Evolutionary conservation across 208 protist genomes (phyloP), one percentile per base, ranked within the genome.

Genomic region (Leishmania martiniquensis): DNA sequence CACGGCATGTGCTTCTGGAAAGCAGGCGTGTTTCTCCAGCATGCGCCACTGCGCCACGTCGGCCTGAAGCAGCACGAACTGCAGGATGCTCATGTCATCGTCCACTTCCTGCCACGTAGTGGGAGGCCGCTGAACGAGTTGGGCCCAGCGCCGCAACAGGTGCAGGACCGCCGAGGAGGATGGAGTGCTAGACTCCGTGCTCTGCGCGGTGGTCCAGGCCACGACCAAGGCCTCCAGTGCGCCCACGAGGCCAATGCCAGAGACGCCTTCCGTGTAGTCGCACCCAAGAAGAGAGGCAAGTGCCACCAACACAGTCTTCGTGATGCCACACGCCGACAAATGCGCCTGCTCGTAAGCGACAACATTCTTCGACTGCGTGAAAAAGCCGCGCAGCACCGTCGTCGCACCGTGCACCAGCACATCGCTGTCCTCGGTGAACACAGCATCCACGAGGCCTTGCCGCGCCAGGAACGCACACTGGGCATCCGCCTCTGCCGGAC

Each of bases 381-480:
- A 99, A 78, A 99, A 94, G 71, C 98, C 89, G 44, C 94, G 91
- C 81, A 99, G 95, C 32, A 99, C 96, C 47, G 87, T 80, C 6
- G 80, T 82, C 12, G 93, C 97, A 29, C 98, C 98, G 85, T 99
- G 99, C 25, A 99, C 92, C 47, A 99, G 92, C 13, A 98, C 93
- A 87, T 99, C 98, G 78, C 89, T 96, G 87, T 99, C 98, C 79
- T 99, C 98, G 5, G 97, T 98, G 75, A 99, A 97, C 37, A 98
- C 93, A n/a, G 95, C 98, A 81, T 99, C 94, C 20, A 98, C 94
- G 32, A 99, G 85, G 25, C 90, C 89, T 2, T 66, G 25, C 44
- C 80, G 72, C 54, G 88, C 89, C 42, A 99, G 78, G 82, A 91
- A 93, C 45, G 96, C 96, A 80, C 96, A 98, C 91, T 99, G 98